Conservation (phyloP, 768 basidiomycete species). For the Kwoniella dendrophila region DNA sequence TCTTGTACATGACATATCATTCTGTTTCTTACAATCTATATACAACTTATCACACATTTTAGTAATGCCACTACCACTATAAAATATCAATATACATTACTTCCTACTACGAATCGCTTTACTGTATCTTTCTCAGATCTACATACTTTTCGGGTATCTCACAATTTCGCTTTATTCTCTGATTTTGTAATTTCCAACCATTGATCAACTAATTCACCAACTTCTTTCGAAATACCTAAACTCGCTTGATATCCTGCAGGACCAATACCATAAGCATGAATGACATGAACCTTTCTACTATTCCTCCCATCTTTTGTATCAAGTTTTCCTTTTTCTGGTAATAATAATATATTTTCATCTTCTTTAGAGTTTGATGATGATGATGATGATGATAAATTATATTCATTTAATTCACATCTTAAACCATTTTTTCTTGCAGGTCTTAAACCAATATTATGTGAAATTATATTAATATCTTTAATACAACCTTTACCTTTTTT, state of each 20-base stretch:
- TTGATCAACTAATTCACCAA: constrained; percentile 13
- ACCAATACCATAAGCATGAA: constrained; percentile 69
- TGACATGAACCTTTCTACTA: constrained; percentile 54
- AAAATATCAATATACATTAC: too few species aligned
- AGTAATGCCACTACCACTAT: too few species aligned
- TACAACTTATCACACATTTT: too few species aligned
- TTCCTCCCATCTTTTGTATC: constrained; percentile 33
- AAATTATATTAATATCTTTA: constrained; percentile 59
- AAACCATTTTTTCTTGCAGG: constrained; percentile 65
- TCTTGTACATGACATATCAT: too few species aligned
- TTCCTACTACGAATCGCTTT: too few species aligned
- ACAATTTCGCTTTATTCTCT: constrained; percentile 12
- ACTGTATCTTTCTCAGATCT: too few species aligned
- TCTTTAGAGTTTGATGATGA: too few species aligned
- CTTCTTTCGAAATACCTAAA: constrained; percentile 53
- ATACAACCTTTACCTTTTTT: constrained; percentile 54
- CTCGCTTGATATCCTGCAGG: constrained; percentile 50
- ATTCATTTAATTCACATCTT: constrained; percentile 63
- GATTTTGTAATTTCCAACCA: constrained; percentile 15
- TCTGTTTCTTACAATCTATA: too few species aligned
- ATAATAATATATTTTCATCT: constrained; percentile 41
- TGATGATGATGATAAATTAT: constrained; percentile 29
- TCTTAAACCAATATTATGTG: constrained; percentile 66
- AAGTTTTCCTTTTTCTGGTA: constrained; percentile 9
- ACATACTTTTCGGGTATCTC: too few species aligned